phyloP scores from a whole-genome alignment of 2,329 filamentous ascomycete species.

The Aschersonia sp. region DNA sequence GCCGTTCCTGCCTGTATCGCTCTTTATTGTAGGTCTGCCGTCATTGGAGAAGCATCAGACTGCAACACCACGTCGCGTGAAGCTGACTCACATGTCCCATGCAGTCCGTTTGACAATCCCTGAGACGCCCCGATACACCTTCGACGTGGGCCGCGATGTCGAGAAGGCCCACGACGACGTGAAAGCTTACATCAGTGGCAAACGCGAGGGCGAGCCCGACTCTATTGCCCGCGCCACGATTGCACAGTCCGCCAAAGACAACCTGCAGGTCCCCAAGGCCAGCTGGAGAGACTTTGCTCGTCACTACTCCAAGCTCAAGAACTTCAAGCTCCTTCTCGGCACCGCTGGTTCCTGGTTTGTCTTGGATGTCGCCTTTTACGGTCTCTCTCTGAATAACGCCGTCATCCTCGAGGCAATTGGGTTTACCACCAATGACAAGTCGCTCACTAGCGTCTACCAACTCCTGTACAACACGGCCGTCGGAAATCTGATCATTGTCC shows the following conservation, averaged over 20 bases:
- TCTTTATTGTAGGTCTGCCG: slow-evolving; percentile 53
- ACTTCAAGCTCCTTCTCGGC: slow-evolving; percentile 59
- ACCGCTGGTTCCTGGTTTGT: slow-evolving; percentile 79
- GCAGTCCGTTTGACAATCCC: slow-evolving; percentile 60
- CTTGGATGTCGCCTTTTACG: slow-evolving; percentile 48
- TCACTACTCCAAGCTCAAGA: slow-evolving; percentile 59
- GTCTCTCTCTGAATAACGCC: slow-evolving; percentile 62
- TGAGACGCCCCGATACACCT: slow-evolving; percentile 79
- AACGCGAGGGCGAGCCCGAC: slow-evolving; percentile 47
- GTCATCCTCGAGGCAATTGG: slow-evolving; percentile 59
- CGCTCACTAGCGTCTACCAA: slow-evolving; percentile 44
- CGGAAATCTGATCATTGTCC: slow-evolving; percentile 66
- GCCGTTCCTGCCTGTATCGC: slow-evolving; percentile 69
- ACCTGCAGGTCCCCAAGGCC: slow-evolving; percentile 53
- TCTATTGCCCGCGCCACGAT: slow-evolving; percentile 48
- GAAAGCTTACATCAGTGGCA: slow-evolving; percentile 58
- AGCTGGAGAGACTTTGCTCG: slow-evolving; percentile 55
- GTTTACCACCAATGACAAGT: slow-evolving; percentile 33
- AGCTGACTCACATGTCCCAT: too few species aligned
- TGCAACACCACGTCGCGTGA: too few species aligned
- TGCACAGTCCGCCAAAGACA: slow-evolving; percentile 34
- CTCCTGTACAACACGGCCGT: slow-evolving; percentile 60
- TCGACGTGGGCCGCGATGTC: slow-evolving; percentile 63
- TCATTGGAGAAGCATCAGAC: too few species aligned
- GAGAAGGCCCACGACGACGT: slow-evolving; percentile 61